Evolutionary conservation across 2,329 filamentous ascomycete species (phyloP), one percentile per base, ranked within the genome.

Genomic region (Claviceps cyperi): DNA sequence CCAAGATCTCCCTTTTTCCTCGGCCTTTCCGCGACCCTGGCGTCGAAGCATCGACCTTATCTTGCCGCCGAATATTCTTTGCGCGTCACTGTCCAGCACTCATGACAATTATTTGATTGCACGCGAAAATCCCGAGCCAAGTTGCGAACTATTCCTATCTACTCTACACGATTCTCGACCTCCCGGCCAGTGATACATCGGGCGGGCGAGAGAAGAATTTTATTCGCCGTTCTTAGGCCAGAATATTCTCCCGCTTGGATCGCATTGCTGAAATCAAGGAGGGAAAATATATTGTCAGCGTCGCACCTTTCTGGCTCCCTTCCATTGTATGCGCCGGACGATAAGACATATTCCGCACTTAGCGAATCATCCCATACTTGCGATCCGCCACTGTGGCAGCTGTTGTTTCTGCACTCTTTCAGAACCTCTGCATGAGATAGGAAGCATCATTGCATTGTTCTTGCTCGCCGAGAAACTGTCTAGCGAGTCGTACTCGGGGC

Each of bases 1-100:
- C 43, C 5, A 15, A 52, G 48, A 48, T 48, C 47, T 22, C 41
- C 46, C 28, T 32, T 28, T 38, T 52, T 32, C 43, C 38, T 51
- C 41, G 46, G 32, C 51, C 51, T 19, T 47, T 44, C 41, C 46
- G 49, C 38, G 51, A 52, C 37, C 48, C 32, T 37, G 46, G 48
- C 49, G 49, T 46, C 43, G 28, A 36, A 41, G 51, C 51, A 47
- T 47, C 48, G 51, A 50, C 45, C 47, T 47, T 36, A 36, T 11
- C 24, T 44, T 36, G 24, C 38, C 37, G 22, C 24, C n/a, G 28
- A 48, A 17, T 6, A 22, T 45, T 46, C 7, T 24, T 41, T 28
- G 35, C 43, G 7, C 38, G 41, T 24, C 28, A 15, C 15, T 22
- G 14, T 13, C 19, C 7, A 15, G 17, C 19, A 28, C 32, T 28